These are phyloP conservation scores for Collybia mongolica DNA, from an alignment of 768 basidiomycete genomes.

Conservation along the genomic window DNA sequence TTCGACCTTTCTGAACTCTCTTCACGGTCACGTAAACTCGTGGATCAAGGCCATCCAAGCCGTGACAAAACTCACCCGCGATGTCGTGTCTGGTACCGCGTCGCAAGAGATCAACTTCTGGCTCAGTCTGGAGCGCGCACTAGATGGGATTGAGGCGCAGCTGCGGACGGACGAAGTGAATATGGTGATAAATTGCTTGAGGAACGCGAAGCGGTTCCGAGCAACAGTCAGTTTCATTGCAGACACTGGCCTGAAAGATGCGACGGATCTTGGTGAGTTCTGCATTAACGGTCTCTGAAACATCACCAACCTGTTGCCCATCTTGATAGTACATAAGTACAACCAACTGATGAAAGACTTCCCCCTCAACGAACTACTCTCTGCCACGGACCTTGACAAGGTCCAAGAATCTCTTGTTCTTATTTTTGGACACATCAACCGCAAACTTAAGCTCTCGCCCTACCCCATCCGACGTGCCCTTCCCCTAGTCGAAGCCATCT, in stretches of 20 bases:
- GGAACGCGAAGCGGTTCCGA: slow-evolving; percentile 95
- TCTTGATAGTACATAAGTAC: slow-evolving; percentile 83
- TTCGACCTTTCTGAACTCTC: slow-evolving; percentile 87
- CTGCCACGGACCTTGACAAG: slow-evolving; percentile 94
- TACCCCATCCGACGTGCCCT: slow-evolving; percentile 96
- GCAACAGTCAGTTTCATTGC: slow-evolving; percentile 98
- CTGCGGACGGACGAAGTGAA: slow-evolving; percentile 89
- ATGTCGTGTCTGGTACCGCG: slow-evolving; percentile 92
- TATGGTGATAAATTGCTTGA: slow-evolving; percentile 90
- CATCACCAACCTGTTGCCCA: too few relatives aligned
- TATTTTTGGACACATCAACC: slow-evolving; percentile 93
- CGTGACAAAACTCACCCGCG: slow-evolving; percentile 93
- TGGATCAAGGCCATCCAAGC: slow-evolving; percentile 99
- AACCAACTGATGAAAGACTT: slow-evolving; percentile 99
- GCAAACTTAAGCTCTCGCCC: slow-evolving; percentile 93
- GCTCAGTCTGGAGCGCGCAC: slow-evolving; percentile 89
- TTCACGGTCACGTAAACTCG: slow-evolving; percentile 91
- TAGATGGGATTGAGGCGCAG: slow-evolving; percentile 93
- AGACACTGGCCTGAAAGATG: slow-evolving; percentile 95
- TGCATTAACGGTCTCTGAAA: not conserved
- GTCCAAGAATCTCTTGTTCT: slow-evolving; percentile 84
- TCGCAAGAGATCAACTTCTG: slow-evolving; percentile 99
- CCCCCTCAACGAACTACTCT: slow-evolving; percentile 93
- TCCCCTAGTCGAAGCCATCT: slow-evolving; percentile 97
- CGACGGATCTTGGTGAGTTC: slow-evolving; percentile 76